Conservation (phyloP, 164 flowering plant species). For the Magnolia sinica region DNA sequence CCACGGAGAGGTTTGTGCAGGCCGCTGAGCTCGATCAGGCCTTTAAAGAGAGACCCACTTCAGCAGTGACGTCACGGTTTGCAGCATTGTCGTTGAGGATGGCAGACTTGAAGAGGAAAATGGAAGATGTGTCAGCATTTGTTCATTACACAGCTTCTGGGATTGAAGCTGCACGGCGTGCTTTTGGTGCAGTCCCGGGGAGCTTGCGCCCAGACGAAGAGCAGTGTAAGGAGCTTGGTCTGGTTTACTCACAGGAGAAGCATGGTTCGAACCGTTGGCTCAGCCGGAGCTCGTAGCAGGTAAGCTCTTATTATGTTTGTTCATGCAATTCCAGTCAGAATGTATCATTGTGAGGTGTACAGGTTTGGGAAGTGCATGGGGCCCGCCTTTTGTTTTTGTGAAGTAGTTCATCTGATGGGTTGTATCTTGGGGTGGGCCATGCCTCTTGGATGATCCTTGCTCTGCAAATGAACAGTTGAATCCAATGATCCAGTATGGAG, state of each 20-base stretch:
- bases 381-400: too few relatives aligned
- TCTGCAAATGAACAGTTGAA: too few relatives aligned
- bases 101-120: slow-evolving; percentile 28
- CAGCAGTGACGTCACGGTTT: slow-evolving; percentile 28
- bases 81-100: slow-evolving; percentile 46
- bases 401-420: too few relatives aligned
- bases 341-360: too few relatives aligned
- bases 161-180: slow-evolving; percentile 47
- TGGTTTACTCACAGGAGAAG: slow-evolving; percentile 23
- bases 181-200: slow-evolving; percentile 72
- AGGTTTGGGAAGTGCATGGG: too few relatives aligned
- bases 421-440: too few relatives aligned
- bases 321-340: too few relatives aligned
- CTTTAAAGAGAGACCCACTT: slow-evolving; percentile 10
- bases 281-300: neutral
- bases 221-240: slow-evolving; percentile 68
- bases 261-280: neutral
- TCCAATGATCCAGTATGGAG: too few relatives aligned
- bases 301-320: neutral
- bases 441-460: too few relatives aligned
- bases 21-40: slow-evolving; percentile 47
- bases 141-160: slow-evolving; percentile 63
- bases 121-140: slow-evolving; percentile 76
- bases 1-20: slow-evolving; percentile 68
- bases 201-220: slow-evolving; percentile 76